These are phyloP conservation scores for Quercus rubra DNA, from an alignment of 306 rosid species.

Conservation along the genomic window DNA sequence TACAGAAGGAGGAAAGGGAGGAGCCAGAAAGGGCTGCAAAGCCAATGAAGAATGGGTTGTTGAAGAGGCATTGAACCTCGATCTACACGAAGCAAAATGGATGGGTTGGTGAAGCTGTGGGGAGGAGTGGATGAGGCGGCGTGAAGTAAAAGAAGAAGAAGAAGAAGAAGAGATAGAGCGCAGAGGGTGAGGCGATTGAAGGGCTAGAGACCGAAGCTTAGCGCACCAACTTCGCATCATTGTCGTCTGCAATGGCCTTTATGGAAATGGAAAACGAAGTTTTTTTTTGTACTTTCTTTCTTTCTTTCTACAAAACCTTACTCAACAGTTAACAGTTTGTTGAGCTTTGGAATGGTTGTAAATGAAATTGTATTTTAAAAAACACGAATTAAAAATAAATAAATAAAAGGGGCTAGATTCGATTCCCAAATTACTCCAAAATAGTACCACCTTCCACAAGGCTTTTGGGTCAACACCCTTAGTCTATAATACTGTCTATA, in stretches of 20 bases:
- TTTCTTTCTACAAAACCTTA: not conserved
- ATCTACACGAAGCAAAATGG: conserved; percentile 37
- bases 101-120: conserved; percentile 33
- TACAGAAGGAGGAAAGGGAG: conserved; percentile 46
- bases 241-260: conserved; percentile 18
- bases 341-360: too few relatives aligned
- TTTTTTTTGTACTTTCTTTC: not conserved
- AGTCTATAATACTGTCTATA: too few relatives aligned
- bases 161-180: conserved; percentile 30
- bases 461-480: too few relatives aligned
- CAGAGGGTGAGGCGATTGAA: conserved; percentile 34
- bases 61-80: conserved; percentile 32
- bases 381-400: too few relatives aligned
- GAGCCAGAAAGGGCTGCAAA: conserved; percentile 26
- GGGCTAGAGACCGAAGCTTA: conserved; percentile 53
- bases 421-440: too few relatives aligned
- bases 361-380: too few relatives aligned
- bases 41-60: conserved; percentile 27
- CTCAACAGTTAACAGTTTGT: too few relatives aligned
- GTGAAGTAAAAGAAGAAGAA: conserved; percentile 17
- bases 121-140: conserved; percentile 52
- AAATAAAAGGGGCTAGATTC: too few relatives aligned
- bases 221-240: conserved; percentile 56
- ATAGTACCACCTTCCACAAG: too few relatives aligned
- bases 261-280: not conserved